Evolutionary conservation across 192 early-diverging fungal genomes (phyloP).

Genomic region (Coemansia sp.): DNA sequence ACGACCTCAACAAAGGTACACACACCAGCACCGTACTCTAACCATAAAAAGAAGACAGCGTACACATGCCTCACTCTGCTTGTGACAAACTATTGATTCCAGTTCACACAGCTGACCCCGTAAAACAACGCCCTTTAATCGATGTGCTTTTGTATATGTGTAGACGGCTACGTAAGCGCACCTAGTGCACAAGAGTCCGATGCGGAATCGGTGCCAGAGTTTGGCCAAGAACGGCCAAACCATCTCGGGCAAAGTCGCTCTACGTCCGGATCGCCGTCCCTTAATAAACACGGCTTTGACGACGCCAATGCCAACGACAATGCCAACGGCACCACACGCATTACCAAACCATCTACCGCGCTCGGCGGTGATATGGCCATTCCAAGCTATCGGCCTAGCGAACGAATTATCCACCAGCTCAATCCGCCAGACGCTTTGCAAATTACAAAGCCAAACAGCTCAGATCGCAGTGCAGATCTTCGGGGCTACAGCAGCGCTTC

Average conservation of each 20-base stretch:
- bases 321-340: background rate
- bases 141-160: background rate
- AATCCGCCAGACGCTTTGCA: background rate
- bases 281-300: no score
- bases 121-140: no score
- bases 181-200: conserved; percentile 57
- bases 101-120: no score
- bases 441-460: background rate
- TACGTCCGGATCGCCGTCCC: no score
- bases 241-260: no score
- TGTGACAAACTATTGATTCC: no score
- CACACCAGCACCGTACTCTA: no score
- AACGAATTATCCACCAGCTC: conserved; percentile 21
- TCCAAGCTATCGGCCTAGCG: conserved; percentile 4
- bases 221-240: no score
- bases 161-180: conserved; percentile 66
- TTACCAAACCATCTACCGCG: conserved; percentile 9
- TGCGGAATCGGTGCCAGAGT: conserved; percentile 3
- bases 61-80: no score
- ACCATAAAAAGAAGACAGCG: no score
- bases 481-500: no score
- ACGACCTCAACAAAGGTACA: background rate
- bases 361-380: conserved; percentile 35
- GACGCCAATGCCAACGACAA: background rate
- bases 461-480: background rate